Conservation (phyloP, 495 filamentous ascomycete genomes). For the Thermothielavioides terrestris region DNA sequence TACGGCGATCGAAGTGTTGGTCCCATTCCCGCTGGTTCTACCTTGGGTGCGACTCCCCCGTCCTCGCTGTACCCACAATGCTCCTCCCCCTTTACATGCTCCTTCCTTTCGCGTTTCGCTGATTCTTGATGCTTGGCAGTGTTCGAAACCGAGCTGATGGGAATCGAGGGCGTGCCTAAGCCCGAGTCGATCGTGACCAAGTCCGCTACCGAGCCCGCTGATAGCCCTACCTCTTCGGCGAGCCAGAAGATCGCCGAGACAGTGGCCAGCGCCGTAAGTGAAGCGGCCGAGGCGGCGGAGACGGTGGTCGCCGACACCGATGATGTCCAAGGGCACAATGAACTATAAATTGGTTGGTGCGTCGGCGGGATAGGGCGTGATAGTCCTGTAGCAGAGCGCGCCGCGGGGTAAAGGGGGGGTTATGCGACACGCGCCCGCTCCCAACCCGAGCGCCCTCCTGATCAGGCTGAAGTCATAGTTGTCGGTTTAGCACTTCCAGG, state of each 20-base stretch:
- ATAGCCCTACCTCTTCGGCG: conserved; percentile 20
- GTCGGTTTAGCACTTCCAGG: no score
- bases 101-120: no score
- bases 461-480: no score
- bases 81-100: no score
- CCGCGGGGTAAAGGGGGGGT: no score
- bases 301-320: conserved; percentile 41
- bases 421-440: no score
- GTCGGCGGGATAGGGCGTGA: background rate
- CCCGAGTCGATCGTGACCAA: conserved; percentile 43
- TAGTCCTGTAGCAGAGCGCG: no score
- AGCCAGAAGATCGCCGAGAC: conserved; percentile 37
- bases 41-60: conserved; percentile 47
- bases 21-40: conserved; percentile 69
- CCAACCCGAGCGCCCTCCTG: background rate
- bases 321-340: conserved; percentile 45
- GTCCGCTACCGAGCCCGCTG: conserved; percentile 23
- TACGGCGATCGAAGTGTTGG: conserved; percentile 72
- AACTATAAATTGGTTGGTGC: conserved; percentile 29
- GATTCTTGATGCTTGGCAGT: no score
- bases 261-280: conserved; percentile 34
- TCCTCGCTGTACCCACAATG: background rate
- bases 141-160: conserved; percentile 89
- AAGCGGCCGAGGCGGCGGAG: conserved; percentile 38
- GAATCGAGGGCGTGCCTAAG: conserved; percentile 67